These are phyloP conservation scores for Prunus kanzakura DNA, from an alignment of 306 rosid genomes.

Conservation along the genomic window DNA sequence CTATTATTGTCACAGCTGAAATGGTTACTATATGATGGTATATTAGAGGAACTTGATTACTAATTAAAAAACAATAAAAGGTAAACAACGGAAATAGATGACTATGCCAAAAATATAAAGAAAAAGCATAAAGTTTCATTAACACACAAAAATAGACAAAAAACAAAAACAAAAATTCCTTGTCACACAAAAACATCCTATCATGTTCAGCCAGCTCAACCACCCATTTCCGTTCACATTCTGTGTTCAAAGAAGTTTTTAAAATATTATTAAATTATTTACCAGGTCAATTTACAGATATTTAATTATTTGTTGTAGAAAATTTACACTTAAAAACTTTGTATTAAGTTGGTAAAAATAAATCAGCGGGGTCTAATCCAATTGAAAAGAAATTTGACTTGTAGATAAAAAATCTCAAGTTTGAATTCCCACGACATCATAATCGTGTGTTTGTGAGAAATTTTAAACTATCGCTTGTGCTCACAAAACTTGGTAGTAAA, in stretches of 20 bases:
- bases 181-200: not conserved
- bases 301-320: no score
- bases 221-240: not conserved
- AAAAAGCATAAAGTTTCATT: not conserved
- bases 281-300: not conserved
- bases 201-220: not conserved
- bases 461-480: no score
- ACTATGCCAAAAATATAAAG: not conserved
- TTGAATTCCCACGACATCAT: accelerated
- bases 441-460: no score
- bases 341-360: not conserved
- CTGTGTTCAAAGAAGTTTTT: not conserved
- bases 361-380: accelerated
- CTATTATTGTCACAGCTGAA: no score
- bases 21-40: no score
- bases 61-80: no score
- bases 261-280: no score
- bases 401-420: accelerated
- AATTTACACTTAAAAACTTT: not conserved
- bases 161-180: not conserved
- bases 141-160: not conserved
- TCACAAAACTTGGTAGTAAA: not conserved
- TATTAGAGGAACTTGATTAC: no score
- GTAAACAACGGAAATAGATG: not conserved
- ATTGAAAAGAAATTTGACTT: no score